Base-by-base conservation (phyloP, 768 basidiomycete species). In the Suillus spraguei region DNA sequence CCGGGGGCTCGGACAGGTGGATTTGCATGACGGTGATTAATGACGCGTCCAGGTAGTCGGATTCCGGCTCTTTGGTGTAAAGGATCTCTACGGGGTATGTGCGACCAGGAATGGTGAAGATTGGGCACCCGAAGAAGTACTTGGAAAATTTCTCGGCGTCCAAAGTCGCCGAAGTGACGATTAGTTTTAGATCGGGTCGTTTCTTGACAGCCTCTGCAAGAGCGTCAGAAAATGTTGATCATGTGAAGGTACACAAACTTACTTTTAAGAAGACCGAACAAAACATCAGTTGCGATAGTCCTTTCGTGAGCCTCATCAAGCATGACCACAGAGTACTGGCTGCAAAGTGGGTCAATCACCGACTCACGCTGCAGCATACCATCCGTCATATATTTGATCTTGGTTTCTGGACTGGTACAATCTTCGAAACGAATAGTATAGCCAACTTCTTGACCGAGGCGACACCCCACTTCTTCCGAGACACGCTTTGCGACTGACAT, bases 371-470 rank as follows among this genome's bases (percentile, higher is more conserved):
- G 94, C 32, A 99, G 84, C 95, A 99, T 98, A 80, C 97, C 97
- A 72, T 99, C 97, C 71, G 97, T 99, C 97, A 99, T 98, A 84
- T 97, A 99, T 78, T 99, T 99, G 84, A 99, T 99, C 72, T 92
- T 89, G 4, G 97, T 99, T 78, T 99, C 97, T 4, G 97, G 97
- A 72, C 95, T 92, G 7, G 97, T 99, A 77, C 97, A 95, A 76
- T 99, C 97, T 79, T 99, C 97, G 76, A 99, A 99, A 80, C 97
- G 97, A 69, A 99, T 98, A 7, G 92, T 92, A 74, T 99, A 99
- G 8, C 97, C 97, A 65, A 99, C 97, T 75, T 99, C 97, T 72
- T 96, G 94, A 7, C 97, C 97, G 10, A 99, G 80, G 17, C 97
- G 87, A 78, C 97, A 99, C 13, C 97, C 97, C 17, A 99, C 97